A percentile compares a stretch with the other conserved stretches of the same genome.
These are phyloP conservation scores for Articulospora tetracladia DNA, from an alignment of 495 filamentous ascomycete genomes.

Conservation along the genomic window DNA sequence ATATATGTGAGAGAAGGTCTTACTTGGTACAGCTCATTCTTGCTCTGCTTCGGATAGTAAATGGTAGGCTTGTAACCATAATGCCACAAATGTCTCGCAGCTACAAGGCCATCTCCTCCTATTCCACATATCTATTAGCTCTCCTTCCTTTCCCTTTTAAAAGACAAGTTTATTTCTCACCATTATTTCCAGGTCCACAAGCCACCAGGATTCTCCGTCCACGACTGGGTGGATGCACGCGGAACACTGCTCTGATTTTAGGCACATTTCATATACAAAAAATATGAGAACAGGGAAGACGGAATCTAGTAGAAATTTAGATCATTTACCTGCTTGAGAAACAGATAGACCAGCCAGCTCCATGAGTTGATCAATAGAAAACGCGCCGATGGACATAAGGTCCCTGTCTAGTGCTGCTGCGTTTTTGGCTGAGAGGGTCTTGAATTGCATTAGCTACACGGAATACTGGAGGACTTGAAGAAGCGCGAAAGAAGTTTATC, in stretches of 20 bases:
- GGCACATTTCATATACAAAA: neutral
- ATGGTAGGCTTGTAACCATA: conserved; percentile 88
- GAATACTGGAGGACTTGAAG: no score
- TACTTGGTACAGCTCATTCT: conserved; percentile 86
- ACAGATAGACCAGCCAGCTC: conserved; percentile 39
- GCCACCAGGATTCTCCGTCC: conserved; percentile 79
- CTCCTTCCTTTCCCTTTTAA: neutral
- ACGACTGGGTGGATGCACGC: conserved; percentile 69
- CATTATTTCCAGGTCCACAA: conserved; percentile 94
- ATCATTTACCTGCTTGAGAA: conserved; percentile 6
- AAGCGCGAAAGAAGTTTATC: no score
- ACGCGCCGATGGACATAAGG: conserved; percentile 88
- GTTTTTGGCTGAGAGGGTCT: conserved; percentile 86
- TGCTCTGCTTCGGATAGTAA: conserved; percentile 88
- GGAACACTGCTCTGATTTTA: conserved; percentile 57
- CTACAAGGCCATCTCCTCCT: conserved; percentile 94
- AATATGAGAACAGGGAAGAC: neutral
- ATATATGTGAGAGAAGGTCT: conserved; percentile 6
- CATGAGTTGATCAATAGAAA: conserved; percentile 96
- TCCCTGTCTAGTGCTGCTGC: conserved; percentile 88
- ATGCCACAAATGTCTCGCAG: conserved; percentile 89
- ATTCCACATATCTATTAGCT: conserved; percentile 2
- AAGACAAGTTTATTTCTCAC: conserved; percentile 53
- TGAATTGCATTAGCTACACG: neutral
- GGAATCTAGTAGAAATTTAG: neutral